Evolutionary conservation across 495 filamentous ascomycete genomes (phyloP).

Genomic region (Penicillium verhagenii): DNA sequence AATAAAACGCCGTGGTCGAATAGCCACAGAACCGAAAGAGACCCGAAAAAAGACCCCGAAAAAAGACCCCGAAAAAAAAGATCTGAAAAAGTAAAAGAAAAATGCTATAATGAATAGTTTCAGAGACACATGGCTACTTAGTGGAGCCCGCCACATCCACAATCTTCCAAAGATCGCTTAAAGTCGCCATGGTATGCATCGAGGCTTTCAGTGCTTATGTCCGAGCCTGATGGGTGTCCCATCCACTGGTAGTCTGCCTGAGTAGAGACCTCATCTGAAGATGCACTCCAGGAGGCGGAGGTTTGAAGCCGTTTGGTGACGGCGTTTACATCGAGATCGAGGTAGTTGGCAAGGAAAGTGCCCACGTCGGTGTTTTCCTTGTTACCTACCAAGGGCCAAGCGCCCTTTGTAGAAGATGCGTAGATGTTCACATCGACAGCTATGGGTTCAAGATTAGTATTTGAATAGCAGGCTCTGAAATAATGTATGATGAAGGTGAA

Average conservation of each 20-base stretch:
- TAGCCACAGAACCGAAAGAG: no score
- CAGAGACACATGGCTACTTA: conserved; percentile 9
- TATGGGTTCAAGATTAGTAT: conserved; percentile 27
- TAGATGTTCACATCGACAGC: conserved; percentile 91
- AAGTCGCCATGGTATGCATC: conserved; percentile 54
- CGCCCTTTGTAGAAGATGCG: conserved; percentile 52
- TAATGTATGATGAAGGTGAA: no score
- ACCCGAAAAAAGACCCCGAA: not conserved
- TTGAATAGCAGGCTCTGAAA: no score
- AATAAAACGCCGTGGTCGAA: not conserved
- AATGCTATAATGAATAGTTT: not conserved
- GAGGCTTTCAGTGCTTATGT: conserved; percentile 35
- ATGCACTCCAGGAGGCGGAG: conserved; percentile 38
- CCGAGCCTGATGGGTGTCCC: conserved; percentile 39
- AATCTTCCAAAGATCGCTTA: conserved; percentile 39
- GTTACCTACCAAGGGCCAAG: conserved; percentile 66
- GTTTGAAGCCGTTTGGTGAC: conserved; percentile 72
- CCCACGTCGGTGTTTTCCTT: conserved; percentile 95
- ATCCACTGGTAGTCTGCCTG: conserved; percentile 36
- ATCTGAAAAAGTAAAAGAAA: not conserved
- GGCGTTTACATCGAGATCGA: conserved; percentile 72
- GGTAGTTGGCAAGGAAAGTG: conserved; percentile 71
- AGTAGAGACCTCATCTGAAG: conserved; percentile 12
- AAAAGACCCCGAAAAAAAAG: not conserved
- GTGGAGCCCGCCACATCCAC: conserved; percentile 40